A percentile compares a stretch with the other conserved stretches of the same genome.
phyloP scores from a whole-genome alignment of 1,139 yeast species.

The Zygosaccharomyces pseudobailii region DNA sequence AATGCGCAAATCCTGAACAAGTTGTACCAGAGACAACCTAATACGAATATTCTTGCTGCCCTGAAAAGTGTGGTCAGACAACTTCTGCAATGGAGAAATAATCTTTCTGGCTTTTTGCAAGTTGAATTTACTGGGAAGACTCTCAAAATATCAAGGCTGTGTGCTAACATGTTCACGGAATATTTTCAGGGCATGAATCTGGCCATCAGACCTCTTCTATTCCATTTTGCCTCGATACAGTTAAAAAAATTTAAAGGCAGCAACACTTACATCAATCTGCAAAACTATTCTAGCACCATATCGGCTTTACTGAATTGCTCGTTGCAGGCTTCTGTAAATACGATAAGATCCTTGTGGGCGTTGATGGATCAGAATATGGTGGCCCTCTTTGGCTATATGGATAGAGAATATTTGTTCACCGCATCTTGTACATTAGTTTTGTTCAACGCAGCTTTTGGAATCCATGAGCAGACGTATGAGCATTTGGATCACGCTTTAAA shows the following conservation, averaged over 20 bases:
- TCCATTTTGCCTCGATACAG: conserved; percentile 74
- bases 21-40: conserved; percentile 72
- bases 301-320: conserved; percentile 71
- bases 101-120: conserved; percentile 57
- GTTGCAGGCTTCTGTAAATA: conserved; percentile 77
- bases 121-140: conserved; percentile 56
- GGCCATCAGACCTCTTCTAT: conserved; percentile 74
- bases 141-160: conserved; percentile 58
- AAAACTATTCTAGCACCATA: conserved; percentile 63
- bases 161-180: conserved; percentile 78
- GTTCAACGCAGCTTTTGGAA: conserved; percentile 79
- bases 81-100: conserved; percentile 64
- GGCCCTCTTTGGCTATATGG: conserved; percentile 85
- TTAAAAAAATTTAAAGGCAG: conserved; percentile 47
- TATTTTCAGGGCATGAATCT: conserved; percentile 81
- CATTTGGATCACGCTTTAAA: conserved; percentile 70
- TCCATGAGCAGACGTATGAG: conserved; percentile 67
- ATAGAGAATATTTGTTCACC: conserved; percentile 76
- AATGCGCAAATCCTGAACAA: conserved; percentile 70
- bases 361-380: conserved; percentile 71
- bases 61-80: conserved; percentile 68
- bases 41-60: conserved; percentile 66
- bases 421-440: conserved; percentile 73
- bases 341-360: conserved; percentile 70
- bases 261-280: conserved; percentile 60